These are phyloP conservation scores for Fusarium sp. DNA, from an alignment of 2,329 filamentous ascomycete species.

Conservation along the genomic window DNA sequence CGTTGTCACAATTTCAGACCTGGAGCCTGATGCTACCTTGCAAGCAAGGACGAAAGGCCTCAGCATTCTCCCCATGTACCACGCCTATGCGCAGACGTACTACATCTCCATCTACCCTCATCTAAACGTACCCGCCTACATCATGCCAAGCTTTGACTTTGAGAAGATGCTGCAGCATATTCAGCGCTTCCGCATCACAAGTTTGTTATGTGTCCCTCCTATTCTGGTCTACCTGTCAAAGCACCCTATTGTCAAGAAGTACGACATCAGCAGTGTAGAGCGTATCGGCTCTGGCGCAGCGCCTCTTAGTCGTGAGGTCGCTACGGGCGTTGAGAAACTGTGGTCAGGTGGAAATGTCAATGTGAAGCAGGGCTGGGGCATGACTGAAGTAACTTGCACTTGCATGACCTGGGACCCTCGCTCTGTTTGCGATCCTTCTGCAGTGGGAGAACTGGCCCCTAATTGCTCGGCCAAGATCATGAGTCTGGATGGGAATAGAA, in stretches of 20 bases:
- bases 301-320: constrained; percentile 67
- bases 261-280: constrained; percentile 74
- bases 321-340: constrained; percentile 57
- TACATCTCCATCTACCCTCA: constrained; percentile 70
- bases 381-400: constrained; percentile 85
- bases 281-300: constrained; percentile 73
- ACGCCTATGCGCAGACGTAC: constrained; percentile 77
- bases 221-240: constrained; percentile 80
- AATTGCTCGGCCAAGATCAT: constrained; percentile 70
- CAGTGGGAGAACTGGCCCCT: constrained; percentile 50
- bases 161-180: constrained; percentile 75
- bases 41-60: constrained; percentile 57
- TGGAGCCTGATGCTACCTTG: constrained; percentile 59
- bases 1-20: constrained; percentile 54
- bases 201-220: constrained; percentile 76
- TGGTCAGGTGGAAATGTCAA: constrained; percentile 55
- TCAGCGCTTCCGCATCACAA: constrained; percentile 74
- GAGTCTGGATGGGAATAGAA: constrained; percentile 61
- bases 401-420: constrained; percentile 77
- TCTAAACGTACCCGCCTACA: constrained; percentile 71
- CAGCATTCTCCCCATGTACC: constrained; percentile 81
- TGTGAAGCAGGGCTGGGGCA: constrained; percentile 80
- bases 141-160: constrained; percentile 84
- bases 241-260: constrained; percentile 72
- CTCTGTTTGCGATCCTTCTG: constrained; percentile 2